Evolutionary conservation across 2,329 filamentous ascomycete species (phyloP).

Genomic region (Talaromyces piceae): DNA sequence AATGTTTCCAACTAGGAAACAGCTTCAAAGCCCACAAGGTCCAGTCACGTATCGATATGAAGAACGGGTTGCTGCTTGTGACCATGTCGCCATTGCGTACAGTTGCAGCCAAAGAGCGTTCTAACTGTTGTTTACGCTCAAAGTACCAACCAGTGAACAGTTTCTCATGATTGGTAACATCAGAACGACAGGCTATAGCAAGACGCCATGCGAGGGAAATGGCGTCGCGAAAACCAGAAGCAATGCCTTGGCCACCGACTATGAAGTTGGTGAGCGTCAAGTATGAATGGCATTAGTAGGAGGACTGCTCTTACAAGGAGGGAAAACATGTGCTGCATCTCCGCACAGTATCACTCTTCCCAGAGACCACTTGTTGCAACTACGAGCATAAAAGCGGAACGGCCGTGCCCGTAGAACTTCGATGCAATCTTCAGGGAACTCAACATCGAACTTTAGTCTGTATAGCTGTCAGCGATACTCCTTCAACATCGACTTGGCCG

Average conservation of each 20-base stretch:
- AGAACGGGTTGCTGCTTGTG: neutral
- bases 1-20: neutral
- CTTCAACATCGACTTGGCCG: neutral
- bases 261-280: neutral
- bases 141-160: neutral
- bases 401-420: neutral
- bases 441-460: neutral
- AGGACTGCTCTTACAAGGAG: neutral
- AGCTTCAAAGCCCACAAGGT: neutral
- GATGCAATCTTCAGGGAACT: neutral
- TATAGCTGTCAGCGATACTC: neutral
- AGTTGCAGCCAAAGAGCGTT: neutral
- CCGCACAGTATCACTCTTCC: constrained; percentile 1
- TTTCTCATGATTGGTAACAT: neutral
- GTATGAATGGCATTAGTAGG: neutral
- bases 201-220: constrained; percentile 1
- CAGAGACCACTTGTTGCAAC: neutral
- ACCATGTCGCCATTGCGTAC: neutral
- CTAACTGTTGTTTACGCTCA: neutral
- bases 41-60: neutral
- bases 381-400: neutral
- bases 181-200: neutral
- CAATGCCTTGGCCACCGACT: constrained; percentile 1
- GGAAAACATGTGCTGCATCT: constrained; percentile 7
- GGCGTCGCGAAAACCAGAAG: neutral